phyloP scores from a whole-genome alignment of 2,329 filamentous ascomycete species.

The Colletotrichum musae region DNA sequence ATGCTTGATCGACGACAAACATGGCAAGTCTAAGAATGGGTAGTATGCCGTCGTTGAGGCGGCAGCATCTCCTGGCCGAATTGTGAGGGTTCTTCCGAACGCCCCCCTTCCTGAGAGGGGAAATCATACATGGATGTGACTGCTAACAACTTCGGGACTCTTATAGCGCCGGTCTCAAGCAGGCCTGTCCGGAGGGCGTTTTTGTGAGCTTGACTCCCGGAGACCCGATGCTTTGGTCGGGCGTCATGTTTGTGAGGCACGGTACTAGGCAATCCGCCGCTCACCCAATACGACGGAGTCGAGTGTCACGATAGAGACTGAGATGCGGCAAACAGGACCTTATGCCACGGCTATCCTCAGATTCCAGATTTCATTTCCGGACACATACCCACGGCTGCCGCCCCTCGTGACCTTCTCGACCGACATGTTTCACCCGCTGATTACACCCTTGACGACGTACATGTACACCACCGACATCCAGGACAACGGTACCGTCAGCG shows the following conservation, averaged over 20 bases:
- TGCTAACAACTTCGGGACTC: slow-evolving; percentile 32
- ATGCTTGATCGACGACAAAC: slow-evolving; percentile 12
- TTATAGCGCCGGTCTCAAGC: slow-evolving; percentile 81
- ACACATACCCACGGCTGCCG: slow-evolving; percentile 82
- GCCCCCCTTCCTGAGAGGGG: slow-evolving; percentile 41
- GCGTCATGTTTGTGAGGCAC: slow-evolving; percentile 91
- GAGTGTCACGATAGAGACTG: slow-evolving; percentile 14
- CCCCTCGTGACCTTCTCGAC: slow-evolving; percentile 91
- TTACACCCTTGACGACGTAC: slow-evolving; percentile 94
- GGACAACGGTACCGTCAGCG: slow-evolving; percentile 83
- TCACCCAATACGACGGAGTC: slow-evolving; percentile 9
- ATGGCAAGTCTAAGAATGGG: slow-evolving; percentile 64
- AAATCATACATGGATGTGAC: slow-evolving; percentile 23
- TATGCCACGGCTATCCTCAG: slow-evolving; percentile 90
- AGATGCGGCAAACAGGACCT: slow-evolving; percentile 72
- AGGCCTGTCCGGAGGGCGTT: slow-evolving; percentile 86
- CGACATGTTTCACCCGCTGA: slow-evolving; percentile 94
- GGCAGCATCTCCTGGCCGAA: slow-evolving; percentile 84
- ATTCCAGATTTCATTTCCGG: slow-evolving; percentile 90
- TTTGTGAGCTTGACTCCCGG: slow-evolving; percentile 89
- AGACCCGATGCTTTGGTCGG: slow-evolving; percentile 87
- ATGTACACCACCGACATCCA: slow-evolving; percentile 88
- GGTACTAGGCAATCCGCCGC: slow-evolving; percentile 65
- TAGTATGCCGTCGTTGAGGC: slow-evolving; percentile 71
- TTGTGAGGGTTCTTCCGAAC: slow-evolving; percentile 68